Conservation (phyloP, 352 stramenopile genomes). For the Phytophthora palmivora region DNA sequence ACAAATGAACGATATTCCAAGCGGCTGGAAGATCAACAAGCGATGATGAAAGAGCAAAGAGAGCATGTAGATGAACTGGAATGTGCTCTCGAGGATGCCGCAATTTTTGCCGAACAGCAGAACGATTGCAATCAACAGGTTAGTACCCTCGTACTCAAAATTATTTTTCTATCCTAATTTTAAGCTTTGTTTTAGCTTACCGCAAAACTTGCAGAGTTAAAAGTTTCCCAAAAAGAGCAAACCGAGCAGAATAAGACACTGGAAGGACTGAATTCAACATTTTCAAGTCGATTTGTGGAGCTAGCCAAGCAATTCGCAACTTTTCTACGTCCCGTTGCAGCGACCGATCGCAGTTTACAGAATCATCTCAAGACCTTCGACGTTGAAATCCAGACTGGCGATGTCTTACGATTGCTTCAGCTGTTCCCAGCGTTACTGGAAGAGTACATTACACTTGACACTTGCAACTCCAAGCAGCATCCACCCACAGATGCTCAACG, state of each 20-base stretch:
- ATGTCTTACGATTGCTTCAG: constrained; percentile 55
- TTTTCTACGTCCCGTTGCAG: constrained; percentile 19
- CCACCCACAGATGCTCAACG: background rate
- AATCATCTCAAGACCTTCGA: constrained; percentile 28
- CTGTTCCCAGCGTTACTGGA: constrained; percentile 61
- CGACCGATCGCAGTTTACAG: constrained; percentile 21
- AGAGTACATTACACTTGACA: constrained; percentile 37
- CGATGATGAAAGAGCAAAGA: constrained; percentile 18
- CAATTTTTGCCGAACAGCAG: constrained; percentile 43
- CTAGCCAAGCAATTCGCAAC: constrained; percentile 33
- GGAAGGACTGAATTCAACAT: constrained; percentile 14
- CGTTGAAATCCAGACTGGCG: constrained; percentile 32
- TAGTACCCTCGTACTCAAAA: background rate
- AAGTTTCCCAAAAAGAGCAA: constrained; percentile 27
- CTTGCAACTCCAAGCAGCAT: background rate
- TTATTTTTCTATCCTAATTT: background rate
- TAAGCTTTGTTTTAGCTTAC: constrained; percentile 13
- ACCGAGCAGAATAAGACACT: constrained; percentile 13
- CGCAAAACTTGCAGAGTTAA: constrained; percentile 20
- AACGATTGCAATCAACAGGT: constrained; percentile 47
- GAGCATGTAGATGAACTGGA: constrained; percentile 27
- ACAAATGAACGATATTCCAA: constrained; percentile 17
- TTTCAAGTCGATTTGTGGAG: constrained; percentile 22
- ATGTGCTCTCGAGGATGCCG: constrained; percentile 30
- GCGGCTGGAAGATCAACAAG: constrained; percentile 24